Base-by-base conservation (phyloP, 352 stramenopile species). In the Globisporangium heterothallicum region DNA sequence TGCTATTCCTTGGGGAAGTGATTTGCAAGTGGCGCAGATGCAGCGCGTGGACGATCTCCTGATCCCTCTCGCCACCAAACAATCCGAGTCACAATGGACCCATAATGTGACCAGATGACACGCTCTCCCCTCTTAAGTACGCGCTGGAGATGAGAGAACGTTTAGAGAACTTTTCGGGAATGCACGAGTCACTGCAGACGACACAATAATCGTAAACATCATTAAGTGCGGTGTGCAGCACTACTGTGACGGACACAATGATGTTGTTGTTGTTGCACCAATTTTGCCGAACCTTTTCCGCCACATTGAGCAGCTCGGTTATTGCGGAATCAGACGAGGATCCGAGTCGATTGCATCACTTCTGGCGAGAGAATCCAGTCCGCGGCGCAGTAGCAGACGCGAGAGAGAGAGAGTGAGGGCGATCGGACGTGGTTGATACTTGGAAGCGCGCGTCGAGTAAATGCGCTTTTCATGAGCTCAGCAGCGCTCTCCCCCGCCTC, bases 401-500 rank as follows among this genome's bases (percentile, higher is more conserved):
- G 27, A 30, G 21, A 45, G 16, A 21, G 35, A 34, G 29, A 34
- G 29, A 34, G 10, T 34, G 6, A 34, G 29, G 6, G 29, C 29
- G 29, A 34, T 10, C 10, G 29, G 29, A 34, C 6, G 30, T 12
- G 6, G 29, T n/a, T n/a, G n/a, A n/a, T n/a, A n/a, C n/a, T n/a
- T 52, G 46, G 42, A 35, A 44, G 9, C 36, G 25, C 27, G 30
- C 27, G 32, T 24, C 32, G 47, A 36, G 47, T 54, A 54, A n/a
- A 54, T 54, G 47, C 47, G 47, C 47, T 24, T 42, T 35, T 34
- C 51, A 58, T 58, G 51, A 58, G 51, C 51, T 50, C 41, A 27
- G 34, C 34, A 54, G 32, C 47, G 22, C 45, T 42, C 45, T 32
- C 35, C 16, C 42, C 30, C 32, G 30, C 47, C 4, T 54, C 36